Conservation (phyloP, 345 rosid genomes). For the Populus simonii region DNA sequence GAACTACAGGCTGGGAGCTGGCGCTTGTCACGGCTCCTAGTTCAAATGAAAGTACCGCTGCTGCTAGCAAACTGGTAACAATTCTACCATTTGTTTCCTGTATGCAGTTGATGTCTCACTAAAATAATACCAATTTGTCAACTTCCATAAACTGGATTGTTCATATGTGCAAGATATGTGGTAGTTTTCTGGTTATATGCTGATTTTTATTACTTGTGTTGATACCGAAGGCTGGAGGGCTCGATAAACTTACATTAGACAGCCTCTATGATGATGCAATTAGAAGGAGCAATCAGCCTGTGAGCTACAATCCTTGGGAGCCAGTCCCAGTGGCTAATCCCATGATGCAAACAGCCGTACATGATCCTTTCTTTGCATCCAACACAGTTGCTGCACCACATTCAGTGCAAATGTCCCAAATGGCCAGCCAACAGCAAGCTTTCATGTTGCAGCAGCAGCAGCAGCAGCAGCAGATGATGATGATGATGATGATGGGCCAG, state of each 20-base stretch:
- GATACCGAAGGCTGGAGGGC: slow-evolving; percentile 73
- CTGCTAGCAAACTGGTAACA: slow-evolving; percentile 76
- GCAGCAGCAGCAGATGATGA: slow-evolving; percentile 58
- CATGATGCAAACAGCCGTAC: slow-evolving; percentile 55
- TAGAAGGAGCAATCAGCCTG: slow-evolving; percentile 65
- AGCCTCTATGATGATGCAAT: slow-evolving; percentile 96
- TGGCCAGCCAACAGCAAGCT: slow-evolving; percentile 70
- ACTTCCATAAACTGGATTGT: background rate
- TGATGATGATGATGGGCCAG: slow-evolving; percentile 65
- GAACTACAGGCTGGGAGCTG: slow-evolving; percentile 81
- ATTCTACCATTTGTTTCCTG: background rate
- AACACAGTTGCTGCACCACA: slow-evolving; percentile 49
- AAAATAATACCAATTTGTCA: background rate
- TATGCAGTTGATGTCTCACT: background rate
- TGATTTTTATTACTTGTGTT: slow-evolving; percentile 9
- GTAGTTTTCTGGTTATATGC: background rate
- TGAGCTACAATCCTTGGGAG: slow-evolving; percentile 90
- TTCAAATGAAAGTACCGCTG: slow-evolving; percentile 63
- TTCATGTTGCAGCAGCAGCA: slow-evolving; percentile 61
- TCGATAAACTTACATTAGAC: slow-evolving; percentile 87
- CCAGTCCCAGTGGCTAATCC: slow-evolving; percentile 39
- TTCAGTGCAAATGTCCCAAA: slow-evolving; percentile 68
- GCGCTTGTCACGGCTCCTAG: slow-evolving; percentile 93
- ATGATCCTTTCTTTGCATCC: slow-evolving; percentile 62
- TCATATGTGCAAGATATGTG: background rate